A percentile compares a stretch with the other conserved stretches of the same genome.
phyloP scores from a whole-genome alignment of 192 early-diverging fungal genomes.

The Cetraspora pellucida region DNA sequence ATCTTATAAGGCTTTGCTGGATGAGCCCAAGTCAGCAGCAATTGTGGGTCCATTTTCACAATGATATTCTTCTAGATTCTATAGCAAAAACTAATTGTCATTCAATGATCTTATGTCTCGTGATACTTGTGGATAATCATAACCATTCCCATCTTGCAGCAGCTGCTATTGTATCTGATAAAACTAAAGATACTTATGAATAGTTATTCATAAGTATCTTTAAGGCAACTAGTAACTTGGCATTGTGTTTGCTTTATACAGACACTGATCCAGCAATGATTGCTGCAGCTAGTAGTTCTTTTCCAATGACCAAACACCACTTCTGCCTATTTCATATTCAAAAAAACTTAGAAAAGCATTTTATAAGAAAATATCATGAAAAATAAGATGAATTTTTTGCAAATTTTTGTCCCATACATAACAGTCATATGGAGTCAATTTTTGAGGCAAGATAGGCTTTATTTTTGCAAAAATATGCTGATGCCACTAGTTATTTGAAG shows the following conservation, averaged over 20 bases:
- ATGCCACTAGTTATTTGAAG: slow-evolving; percentile 7
- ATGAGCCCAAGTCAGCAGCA: no score
- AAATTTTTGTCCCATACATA: background rate
- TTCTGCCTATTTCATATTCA: no score
- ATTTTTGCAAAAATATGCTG: background rate
- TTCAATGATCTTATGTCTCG: no score
- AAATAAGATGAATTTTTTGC: slow-evolving; percentile 5
- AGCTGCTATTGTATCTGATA: background rate
- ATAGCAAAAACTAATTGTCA: no score
- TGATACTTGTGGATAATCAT: background rate
- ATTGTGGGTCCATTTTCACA: no score
- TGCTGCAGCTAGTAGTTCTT: no score
- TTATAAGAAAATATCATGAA: background rate
- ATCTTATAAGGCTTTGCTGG: no score
- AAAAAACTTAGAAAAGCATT: no score
- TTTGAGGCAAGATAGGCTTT: background rate
- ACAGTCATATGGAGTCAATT: background rate
- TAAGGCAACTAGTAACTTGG: background rate
- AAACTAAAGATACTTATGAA: background rate
- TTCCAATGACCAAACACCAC: no score
- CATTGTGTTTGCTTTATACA: no score
- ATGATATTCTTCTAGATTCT: no score
- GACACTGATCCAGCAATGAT: no score
- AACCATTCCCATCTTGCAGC: slow-evolving; percentile 6
- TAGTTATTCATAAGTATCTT: background rate